phyloP scores from a whole-genome alignment of 2,329 filamentous ascomycete genomes.

The Colletotrichum lindemuthianum region DNA sequence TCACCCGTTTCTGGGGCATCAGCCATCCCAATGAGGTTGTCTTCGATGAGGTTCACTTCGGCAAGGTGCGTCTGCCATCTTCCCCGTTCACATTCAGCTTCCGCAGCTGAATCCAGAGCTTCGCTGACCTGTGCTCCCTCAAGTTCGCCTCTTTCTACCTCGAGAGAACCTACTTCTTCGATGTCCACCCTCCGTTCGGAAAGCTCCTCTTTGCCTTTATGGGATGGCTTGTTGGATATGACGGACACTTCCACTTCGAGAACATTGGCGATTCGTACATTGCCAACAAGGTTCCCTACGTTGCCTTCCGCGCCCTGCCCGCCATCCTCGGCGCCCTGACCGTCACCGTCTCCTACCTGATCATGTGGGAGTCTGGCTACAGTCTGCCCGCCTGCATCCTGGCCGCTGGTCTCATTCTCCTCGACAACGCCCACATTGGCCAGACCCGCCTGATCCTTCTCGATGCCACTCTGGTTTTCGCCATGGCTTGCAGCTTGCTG shows the following conservation, averaged over 20 bases:
- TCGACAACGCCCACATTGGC: constrained; percentile 97
- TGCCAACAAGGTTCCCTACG: constrained; percentile 95
- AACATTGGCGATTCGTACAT: constrained; percentile 99
- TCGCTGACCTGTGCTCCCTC: neutral
- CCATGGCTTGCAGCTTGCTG: constrained; percentile 94
- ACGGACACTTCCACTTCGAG: constrained; percentile 97
- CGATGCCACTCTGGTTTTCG: constrained; percentile 91
- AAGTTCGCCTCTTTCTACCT: constrained; percentile 86
- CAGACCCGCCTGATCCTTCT: constrained; percentile 95
- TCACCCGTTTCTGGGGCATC: constrained; percentile 96
- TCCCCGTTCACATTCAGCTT: neutral
- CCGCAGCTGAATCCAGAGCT: no score
- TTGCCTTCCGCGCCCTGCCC: constrained; percentile 93
- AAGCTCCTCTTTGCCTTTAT: constrained; percentile 98
- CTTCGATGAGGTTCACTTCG: constrained; percentile 99
- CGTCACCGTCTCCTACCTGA: constrained; percentile 92
- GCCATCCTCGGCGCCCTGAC: constrained; percentile 92
- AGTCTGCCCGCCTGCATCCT: constrained; percentile 91
- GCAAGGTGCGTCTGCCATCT: constrained; percentile 76
- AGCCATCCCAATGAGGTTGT: constrained; percentile 96
- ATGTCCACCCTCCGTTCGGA: constrained; percentile 97
- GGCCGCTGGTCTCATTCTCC: constrained; percentile 85
- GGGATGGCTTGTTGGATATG: constrained; percentile 97
- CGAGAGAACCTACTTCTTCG: constrained; percentile 98
- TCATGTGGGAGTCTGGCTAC: constrained; percentile 99